Percentiles rank a stretch among this genome's conserved stretches.
phyloP scores from a whole-genome alignment of 768 basidiomycete species.

The Psilocybe azurescens region DNA sequence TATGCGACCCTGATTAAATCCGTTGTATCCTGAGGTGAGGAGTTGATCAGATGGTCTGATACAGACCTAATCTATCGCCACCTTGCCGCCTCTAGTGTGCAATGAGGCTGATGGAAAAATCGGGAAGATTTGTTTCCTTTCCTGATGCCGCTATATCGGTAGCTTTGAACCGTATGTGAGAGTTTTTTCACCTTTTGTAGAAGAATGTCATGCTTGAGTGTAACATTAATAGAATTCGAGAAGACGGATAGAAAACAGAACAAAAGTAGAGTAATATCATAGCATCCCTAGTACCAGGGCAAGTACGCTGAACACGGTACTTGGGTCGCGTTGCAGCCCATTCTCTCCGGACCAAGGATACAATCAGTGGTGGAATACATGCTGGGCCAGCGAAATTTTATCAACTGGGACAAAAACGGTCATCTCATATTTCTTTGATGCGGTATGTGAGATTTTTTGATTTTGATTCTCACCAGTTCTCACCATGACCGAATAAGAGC shows the following conservation, averaged over 20 bases:
- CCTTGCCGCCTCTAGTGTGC: constrained; percentile 16
- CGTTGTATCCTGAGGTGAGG: background rate
- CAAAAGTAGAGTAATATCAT: background rate
- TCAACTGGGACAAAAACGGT: background rate
- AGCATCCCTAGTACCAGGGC: background rate
- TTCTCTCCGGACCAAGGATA: background rate
- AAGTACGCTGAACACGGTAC: background rate
- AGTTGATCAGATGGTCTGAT: constrained; percentile 23
- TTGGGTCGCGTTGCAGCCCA: background rate
- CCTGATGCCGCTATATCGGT: constrained; percentile 17
- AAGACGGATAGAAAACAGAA: background rate
- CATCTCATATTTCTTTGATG: background rate
- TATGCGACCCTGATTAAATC: constrained; percentile 3
- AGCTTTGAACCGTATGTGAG: constrained; percentile 15
- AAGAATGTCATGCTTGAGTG: constrained; percentile 1
- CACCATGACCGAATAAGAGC: background rate
- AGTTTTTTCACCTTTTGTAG: constrained; percentile 12
- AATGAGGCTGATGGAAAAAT: constrained; percentile 29
- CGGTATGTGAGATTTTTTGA: background rate
- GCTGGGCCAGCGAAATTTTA: background rate
- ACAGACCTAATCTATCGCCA: constrained; percentile 17
- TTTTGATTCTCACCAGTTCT: background rate
- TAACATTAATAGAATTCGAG: background rate
- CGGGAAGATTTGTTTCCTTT: constrained; percentile 35
- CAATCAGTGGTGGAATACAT: background rate